These are phyloP conservation scores for Corrigiola litoralis DNA, from an alignment of 179 eudicot genomes.

Conservation along the genomic window DNA sequence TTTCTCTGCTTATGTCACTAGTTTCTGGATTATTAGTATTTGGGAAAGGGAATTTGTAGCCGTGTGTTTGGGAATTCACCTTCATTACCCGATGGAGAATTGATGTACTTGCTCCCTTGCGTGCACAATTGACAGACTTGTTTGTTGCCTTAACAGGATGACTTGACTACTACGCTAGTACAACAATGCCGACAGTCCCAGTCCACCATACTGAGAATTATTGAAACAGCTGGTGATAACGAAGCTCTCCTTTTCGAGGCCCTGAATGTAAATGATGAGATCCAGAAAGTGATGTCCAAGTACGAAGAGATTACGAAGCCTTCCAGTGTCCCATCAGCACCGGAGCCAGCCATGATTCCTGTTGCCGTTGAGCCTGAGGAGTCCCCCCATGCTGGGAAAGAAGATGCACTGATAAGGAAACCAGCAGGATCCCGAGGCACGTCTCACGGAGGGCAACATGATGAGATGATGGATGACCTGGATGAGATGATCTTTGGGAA, in stretches of 20 bases:
- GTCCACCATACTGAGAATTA: slow-evolving; percentile 65
- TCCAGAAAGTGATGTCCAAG: slow-evolving; percentile 71
- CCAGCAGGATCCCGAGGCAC: slow-evolving; percentile 46
- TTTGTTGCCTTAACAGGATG: slow-evolving; percentile 55
- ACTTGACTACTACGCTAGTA: slow-evolving; percentile 72
- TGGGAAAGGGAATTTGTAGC: neutral
- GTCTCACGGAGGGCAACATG: slow-evolving; percentile 46
- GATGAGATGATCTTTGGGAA: slow-evolving; percentile 98
- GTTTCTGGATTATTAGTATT: neutral
- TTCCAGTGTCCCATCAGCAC: slow-evolving; percentile 35
- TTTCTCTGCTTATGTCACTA: neutral
- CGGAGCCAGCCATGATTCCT: slow-evolving; percentile 94
- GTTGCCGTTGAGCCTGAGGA: slow-evolving; percentile 98
- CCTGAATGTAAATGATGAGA: slow-evolving; percentile 84
- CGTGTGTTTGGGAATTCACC: too few relatives aligned
- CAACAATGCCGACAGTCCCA: slow-evolving; percentile 81
- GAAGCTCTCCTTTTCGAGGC: slow-evolving; percentile 96
- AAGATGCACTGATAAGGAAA: slow-evolving; percentile 64
- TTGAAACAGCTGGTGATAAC: slow-evolving; percentile 78
- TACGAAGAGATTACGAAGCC: slow-evolving; percentile 73
- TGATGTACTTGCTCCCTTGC: neutral
- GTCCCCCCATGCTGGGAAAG: slow-evolving; percentile 54
- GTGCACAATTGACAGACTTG: neutral
- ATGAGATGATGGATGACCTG: slow-evolving; percentile 96
- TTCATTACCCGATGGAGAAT: neutral